These are phyloP conservation scores for Neurospora terricola DNA, from an alignment of 495 filamentous ascomycete genomes.

Conservation along the genomic window DNA sequence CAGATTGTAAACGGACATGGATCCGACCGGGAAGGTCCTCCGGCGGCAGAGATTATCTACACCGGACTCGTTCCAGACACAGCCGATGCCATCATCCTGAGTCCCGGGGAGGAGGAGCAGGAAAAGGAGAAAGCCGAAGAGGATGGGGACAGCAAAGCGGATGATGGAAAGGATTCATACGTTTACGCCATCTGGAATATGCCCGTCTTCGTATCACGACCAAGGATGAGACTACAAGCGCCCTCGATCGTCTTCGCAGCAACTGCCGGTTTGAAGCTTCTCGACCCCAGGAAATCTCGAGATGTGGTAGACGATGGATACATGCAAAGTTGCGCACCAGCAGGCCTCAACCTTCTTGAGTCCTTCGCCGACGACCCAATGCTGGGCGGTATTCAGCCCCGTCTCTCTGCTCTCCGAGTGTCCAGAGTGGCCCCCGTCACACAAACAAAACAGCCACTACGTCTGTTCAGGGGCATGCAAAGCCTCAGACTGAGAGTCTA, in stretches of 20 bases:
- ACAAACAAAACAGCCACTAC: conserved; percentile 42
- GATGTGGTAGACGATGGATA: conserved; percentile 53
- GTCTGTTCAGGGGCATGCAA: conserved; percentile 53
- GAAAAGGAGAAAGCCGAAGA: conserved; percentile 27
- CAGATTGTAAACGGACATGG: conserved; percentile 54
- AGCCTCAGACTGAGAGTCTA: conserved; percentile 61
- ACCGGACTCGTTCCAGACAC: conserved; percentile 48
- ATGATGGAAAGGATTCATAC: conserved; percentile 28
- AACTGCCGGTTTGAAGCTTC: conserved; percentile 55
- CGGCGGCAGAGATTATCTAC: conserved; percentile 56
- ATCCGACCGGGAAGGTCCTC: conserved; percentile 32
- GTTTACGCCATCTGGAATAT: conserved; percentile 75
- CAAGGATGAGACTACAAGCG: conserved; percentile 65
- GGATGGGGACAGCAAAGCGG: conserved; percentile 1
- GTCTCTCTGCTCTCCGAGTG: conserved; percentile 70
- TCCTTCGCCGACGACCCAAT: conserved; percentile 61
- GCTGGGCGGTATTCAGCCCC: conserved; percentile 55
- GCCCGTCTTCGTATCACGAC: conserved; percentile 64
- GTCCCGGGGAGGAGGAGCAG: conserved; percentile 33
- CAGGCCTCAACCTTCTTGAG: conserved; percentile 73
- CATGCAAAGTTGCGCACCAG: conserved; percentile 62
- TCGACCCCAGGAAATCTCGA: conserved; percentile 38
- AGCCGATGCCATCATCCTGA: conserved; percentile 51
- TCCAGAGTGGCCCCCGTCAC: conserved; percentile 60
- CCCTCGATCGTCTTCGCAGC: conserved; percentile 68